A percentile compares a stretch with the other conserved stretches of the same genome.
Evolutionary conservation across 2,329 filamentous ascomycete species (phyloP).

Genomic region (Sporothrix brasiliensis): DNA sequence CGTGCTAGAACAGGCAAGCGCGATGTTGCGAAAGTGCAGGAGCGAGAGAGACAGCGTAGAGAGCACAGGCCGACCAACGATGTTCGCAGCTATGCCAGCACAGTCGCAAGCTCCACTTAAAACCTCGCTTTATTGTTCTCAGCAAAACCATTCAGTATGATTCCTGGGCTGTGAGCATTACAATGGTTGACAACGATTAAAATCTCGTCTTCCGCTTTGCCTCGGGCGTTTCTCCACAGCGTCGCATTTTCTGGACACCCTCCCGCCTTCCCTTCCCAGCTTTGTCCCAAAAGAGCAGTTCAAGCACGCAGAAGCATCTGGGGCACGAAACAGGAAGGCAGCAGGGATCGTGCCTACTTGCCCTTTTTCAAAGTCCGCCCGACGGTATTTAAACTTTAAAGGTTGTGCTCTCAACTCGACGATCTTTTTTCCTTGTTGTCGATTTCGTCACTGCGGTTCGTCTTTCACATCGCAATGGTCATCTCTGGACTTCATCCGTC

Average conservation of each 20-base stretch:
- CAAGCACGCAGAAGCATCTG: neutral
- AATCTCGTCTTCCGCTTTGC: neutral
- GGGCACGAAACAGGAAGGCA: slow-evolving; percentile 23
- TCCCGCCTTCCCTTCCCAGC: neutral
- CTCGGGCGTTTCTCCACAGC: slow-evolving; percentile 5
- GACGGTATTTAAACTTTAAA: neutral
- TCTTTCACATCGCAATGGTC: neutral
- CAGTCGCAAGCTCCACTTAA: neutral
- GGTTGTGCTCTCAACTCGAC: neutral
- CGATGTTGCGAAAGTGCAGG: neutral
- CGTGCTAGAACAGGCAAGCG: slow-evolving; percentile 1
- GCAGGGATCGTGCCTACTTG: slow-evolving; percentile 3
- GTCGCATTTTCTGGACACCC: slow-evolving; percentile 26
- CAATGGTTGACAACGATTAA: too few species aligned
- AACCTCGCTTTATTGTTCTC: neutral
- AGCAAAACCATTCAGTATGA: neutral
- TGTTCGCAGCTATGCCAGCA: neutral
- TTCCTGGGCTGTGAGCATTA: too few species aligned
- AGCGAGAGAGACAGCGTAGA: neutral
- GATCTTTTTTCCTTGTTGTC: neutral
- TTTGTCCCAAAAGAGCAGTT: slow-evolving; percentile 26
- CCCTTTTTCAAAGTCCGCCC: neutral
- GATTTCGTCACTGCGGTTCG: neutral
- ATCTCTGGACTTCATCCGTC: slow-evolving; percentile 15
- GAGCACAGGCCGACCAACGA: neutral